Evolutionary conservation across 768 basidiomycete genomes (phyloP).

Genomic region (Xerocomus brunneocitrinus): DNA sequence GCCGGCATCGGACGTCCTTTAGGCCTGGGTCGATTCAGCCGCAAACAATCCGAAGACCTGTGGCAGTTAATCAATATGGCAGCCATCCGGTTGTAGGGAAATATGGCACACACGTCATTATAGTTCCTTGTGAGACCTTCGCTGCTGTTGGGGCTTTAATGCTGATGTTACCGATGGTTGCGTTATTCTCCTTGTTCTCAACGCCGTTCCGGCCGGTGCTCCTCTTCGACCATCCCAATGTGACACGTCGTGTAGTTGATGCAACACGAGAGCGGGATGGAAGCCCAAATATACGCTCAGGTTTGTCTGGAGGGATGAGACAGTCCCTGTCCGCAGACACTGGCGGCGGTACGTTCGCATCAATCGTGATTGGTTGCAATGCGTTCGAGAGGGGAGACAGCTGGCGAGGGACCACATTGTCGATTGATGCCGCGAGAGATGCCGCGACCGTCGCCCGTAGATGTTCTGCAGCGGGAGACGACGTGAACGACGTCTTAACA

Average conservation of each 20-base stretch:
- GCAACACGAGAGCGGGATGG: slow-evolving; percentile 31
- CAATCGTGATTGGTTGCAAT: slow-evolving; percentile 43
- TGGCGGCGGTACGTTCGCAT: slow-evolving; percentile 36
- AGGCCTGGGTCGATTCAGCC: too few species aligned
- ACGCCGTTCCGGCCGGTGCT: slow-evolving; percentile 46
- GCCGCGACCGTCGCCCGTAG: slow-evolving; percentile 22
- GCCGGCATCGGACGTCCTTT: too few species aligned
- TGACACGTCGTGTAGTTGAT: slow-evolving; percentile 52
- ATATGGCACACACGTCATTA: too few species aligned
- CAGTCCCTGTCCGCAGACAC: slow-evolving; percentile 33
- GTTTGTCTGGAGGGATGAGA: slow-evolving; percentile 26
- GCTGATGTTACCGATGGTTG: too few species aligned
- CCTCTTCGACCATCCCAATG: slow-evolving; percentile 63
- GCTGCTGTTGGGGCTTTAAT: too few species aligned
- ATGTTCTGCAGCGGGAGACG: slow-evolving; percentile 34
- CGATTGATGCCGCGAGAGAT: slow-evolving; percentile 18
- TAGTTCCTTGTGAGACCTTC: too few species aligned
- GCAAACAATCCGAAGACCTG: too few species aligned
- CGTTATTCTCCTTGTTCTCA: slow-evolving; percentile 54
- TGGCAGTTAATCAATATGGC: too few species aligned
- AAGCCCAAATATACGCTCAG: slow-evolving; percentile 21
- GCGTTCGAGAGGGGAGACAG: slow-evolving; percentile 23
- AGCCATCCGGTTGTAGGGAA: too few species aligned
- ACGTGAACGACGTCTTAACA: slow-evolving; percentile 42
- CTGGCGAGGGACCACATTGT: slow-evolving; percentile 12